Base-by-base conservation (phyloP, 108 stramenopile genomes). In the Pelagomonas calceolata region DNA sequence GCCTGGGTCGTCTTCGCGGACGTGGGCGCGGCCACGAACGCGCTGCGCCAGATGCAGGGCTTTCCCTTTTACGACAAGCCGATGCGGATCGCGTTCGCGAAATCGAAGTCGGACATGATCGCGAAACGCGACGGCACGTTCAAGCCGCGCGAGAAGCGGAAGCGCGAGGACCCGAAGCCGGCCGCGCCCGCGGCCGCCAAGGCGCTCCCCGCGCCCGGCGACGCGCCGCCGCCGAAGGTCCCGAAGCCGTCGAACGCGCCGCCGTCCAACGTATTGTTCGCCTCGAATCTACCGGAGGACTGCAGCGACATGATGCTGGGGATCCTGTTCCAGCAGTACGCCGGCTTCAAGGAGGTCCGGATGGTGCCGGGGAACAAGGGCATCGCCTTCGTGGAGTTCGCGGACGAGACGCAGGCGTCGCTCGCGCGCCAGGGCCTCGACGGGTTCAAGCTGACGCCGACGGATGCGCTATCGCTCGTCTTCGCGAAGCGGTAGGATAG, bases 1-100 rank as follows among this genome's bases (percentile, higher is more conserved):
- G 91, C 92, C 0, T 98, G 90, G 89, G 88, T 98, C 32, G 85
- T 95, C 31, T 94, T 93, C 72, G 92, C 94, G 63, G 83, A 91
- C 66, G 82, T 90, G n/a, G 70, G 85, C 43, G 76, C 92, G 5
- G 94, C 96, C 37, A 91, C 94, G 3, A 90, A 88, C 26, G 94
- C 95, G 16, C 68, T 95, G 33, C 82, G 88, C 34, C 85, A 87
- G 43, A 92, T 94, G 81, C 84, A 93, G 68, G 90, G 91, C 45
- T 94, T 94, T 78, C 78, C 83, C 10, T 93, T 98, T 78, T 95
- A 91, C 75, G 94, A 85, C 18, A 89, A 93, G 77, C 89, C 89
- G 65, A 73, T 98, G 66, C 80, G 81, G 68, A 77, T 95, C 34
- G 77, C 84, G 51, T 97, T 94, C 73, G 94, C 96, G 35, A 88